Evolutionary conservation across 2,329 filamentous ascomycete species (phyloP).

Genomic region (Neospermospora avenae): DNA sequence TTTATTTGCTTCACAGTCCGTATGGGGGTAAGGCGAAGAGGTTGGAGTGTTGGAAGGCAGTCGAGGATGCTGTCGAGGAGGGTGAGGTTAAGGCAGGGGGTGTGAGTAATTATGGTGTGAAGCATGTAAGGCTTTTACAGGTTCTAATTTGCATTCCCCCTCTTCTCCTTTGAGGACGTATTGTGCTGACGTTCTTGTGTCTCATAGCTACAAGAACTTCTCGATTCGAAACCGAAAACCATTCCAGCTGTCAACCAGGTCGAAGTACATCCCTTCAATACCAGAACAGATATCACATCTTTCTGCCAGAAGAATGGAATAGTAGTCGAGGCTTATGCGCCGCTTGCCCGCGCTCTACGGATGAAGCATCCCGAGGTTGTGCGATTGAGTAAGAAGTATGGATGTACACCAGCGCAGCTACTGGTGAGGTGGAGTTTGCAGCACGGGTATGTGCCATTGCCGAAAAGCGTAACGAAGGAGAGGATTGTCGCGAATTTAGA

Average conservation of each 20-base stretch:
- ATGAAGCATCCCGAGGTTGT: conserved; percentile 65
- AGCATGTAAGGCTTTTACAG: conserved; percentile 53
- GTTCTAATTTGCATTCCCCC: neutral
- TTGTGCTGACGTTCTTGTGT: neutral
- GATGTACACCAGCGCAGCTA: conserved; percentile 68
- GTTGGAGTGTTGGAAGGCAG: conserved; percentile 69
- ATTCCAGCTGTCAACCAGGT: conserved; percentile 74
- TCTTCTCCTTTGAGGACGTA: neutral
- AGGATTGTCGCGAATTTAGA: conserved; percentile 64
- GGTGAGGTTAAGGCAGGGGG: conserved; percentile 70
- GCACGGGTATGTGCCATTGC: conserved; percentile 67
- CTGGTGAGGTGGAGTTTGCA: conserved; percentile 77
- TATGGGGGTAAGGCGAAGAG: conserved; percentile 69
- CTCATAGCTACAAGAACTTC: conserved; percentile 30
- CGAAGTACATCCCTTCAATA: conserved; percentile 81
- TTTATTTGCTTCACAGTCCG: conserved; percentile 77
- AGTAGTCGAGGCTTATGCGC: conserved; percentile 75
- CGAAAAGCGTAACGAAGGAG: conserved; percentile 64
- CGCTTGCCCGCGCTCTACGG: conserved; percentile 66
- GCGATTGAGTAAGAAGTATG: conserved; percentile 63
- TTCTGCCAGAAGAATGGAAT: conserved; percentile 66
- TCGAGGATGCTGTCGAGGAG: conserved; percentile 71
- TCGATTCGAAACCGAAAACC: conserved; percentile 45
- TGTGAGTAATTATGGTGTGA: conserved; percentile 75
- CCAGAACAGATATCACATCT: conserved; percentile 61